Conservation (phyloP, 441 rosid genomes). For the Brassica hybrid region DNA sequence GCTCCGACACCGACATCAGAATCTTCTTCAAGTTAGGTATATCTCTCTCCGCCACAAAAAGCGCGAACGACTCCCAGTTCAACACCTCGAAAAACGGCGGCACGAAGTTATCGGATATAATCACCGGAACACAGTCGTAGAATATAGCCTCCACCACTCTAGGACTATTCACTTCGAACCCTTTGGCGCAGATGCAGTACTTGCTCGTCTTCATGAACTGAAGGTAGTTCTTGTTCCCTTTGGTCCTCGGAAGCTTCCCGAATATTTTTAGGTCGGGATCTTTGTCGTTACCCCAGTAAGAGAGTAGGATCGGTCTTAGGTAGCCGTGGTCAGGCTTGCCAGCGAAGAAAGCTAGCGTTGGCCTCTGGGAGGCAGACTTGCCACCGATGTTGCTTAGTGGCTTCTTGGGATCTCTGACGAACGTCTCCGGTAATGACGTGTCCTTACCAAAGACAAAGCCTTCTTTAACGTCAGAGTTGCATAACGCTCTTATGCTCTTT, state of each 20-base stretch:
- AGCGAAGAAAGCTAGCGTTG: conserved; percentile 83
- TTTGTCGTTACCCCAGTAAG: conserved; percentile 66
- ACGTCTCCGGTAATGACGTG: conserved; percentile 77
- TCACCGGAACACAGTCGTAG: conserved; percentile 85
- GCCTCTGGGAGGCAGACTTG: conserved; percentile 61
- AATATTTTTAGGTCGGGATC: conserved; percentile 47
- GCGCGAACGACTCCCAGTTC: conserved; percentile 86
- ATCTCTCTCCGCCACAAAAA: conserved; percentile 80
- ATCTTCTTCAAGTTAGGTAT: conserved; percentile 80
- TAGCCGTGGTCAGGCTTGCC: conserved; percentile 78
- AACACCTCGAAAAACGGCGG: conserved; percentile 82
- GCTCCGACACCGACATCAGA: conserved; percentile 66
- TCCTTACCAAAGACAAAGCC: conserved; percentile 85
- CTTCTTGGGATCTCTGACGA: conserved; percentile 53
- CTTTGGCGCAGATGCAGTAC: conserved; percentile 46
- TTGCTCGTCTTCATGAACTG: conserved; percentile 46
- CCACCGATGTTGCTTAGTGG: conserved; percentile 74
- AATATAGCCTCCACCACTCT: conserved; percentile 90
- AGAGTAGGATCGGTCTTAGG: conserved; percentile 70
- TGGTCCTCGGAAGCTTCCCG: conserved; percentile 40
- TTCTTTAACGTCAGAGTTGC: conserved; percentile 82
- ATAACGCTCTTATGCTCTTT: conserved; percentile 76
- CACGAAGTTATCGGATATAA: conserved; percentile 84
- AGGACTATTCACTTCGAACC: conserved; percentile 46
- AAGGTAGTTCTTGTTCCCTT: conserved; percentile 46